Percentiles rank a stretch among this genome's conserved stretches.
Evolutionary conservation across 1,139 yeast genomes (phyloP).

Genomic region (Saccharomyces hybrid): DNA sequence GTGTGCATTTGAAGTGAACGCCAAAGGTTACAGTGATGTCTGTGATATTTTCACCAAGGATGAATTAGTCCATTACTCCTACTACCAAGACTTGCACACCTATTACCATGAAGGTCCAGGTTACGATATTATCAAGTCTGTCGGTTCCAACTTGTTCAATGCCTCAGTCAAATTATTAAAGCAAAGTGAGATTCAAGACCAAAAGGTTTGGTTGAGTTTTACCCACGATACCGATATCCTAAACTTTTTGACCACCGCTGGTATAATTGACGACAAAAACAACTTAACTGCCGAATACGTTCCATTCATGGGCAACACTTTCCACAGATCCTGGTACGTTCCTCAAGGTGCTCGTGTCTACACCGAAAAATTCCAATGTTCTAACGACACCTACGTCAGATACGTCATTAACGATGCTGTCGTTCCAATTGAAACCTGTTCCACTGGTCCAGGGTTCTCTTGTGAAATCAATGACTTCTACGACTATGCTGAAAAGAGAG

Average conservation of each 20-base stretch:
- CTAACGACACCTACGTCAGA: constrained; percentile 39
- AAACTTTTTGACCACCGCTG: constrained; percentile 35
- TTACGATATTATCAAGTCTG: constrained; percentile 37
- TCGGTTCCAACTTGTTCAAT: constrained; percentile 38
- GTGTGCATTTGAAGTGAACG: constrained; percentile 54
- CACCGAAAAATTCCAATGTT: constrained; percentile 44
- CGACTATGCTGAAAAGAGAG: constrained; percentile 33
- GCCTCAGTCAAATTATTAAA: constrained; percentile 8
- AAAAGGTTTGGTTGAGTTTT: constrained; percentile 40
- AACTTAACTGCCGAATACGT: constrained; percentile 31
- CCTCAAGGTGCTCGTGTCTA: constrained; percentile 55
- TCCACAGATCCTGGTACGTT: constrained; percentile 24
- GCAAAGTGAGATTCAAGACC: constrained; percentile 20
- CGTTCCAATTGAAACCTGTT: constrained; percentile 46
- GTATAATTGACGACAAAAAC: constrained; percentile 36
- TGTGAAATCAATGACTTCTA: constrained; percentile 42
- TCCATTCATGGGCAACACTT: constrained; percentile 33
- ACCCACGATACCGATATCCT: constrained; percentile 55
- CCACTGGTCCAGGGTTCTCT: constrained; percentile 55
- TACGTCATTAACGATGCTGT: constrained; percentile 55
- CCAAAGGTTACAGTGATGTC: constrained; percentile 46
- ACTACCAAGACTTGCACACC: too few relatives aligned
- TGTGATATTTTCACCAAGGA: constrained; percentile 49
- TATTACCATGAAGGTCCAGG: constrained; percentile 34
- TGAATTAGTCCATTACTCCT: constrained; percentile 37